Conservation (phyloP, 352 stramenopile species). For the Phytophthora kernoviae region DNA sequence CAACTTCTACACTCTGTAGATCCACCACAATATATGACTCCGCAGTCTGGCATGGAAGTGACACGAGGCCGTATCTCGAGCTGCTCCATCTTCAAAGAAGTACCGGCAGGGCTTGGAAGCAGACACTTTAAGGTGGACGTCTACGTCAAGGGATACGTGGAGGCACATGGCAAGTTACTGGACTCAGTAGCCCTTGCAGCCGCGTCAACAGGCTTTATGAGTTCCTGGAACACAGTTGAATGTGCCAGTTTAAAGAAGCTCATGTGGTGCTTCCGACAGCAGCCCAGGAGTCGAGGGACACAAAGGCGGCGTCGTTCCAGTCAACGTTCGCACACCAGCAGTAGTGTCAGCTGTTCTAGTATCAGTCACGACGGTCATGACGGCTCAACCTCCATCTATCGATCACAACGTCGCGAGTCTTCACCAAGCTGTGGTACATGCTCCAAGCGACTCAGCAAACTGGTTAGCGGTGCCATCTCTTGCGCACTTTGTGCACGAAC, state of each 20-base stretch:
- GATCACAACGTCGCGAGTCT: slow-evolving; percentile 1
- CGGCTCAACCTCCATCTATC: background rate
- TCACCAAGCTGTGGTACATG: slow-evolving; percentile 27
- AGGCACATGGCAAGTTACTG: slow-evolving; percentile 44
- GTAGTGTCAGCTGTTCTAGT: slow-evolving; percentile 22
- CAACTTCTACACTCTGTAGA: slow-evolving; percentile 42
- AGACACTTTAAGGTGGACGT: slow-evolving; percentile 37
- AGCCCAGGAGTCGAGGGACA: slow-evolving; percentile 5
- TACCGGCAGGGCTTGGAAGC: slow-evolving; percentile 18
- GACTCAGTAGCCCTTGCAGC: slow-evolving; percentile 45
- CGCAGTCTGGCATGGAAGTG: slow-evolving; percentile 24
- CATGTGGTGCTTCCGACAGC: slow-evolving; percentile 40
- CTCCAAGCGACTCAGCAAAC: slow-evolving; percentile 22
- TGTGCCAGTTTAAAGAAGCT: slow-evolving; percentile 52
- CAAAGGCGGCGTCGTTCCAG: slow-evolving; percentile 10
- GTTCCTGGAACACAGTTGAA: slow-evolving; percentile 53
- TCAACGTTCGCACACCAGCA: slow-evolving; percentile 21
- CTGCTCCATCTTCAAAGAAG: slow-evolving; percentile 39
- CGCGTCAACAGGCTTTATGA: slow-evolving; percentile 46
- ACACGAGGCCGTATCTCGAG: slow-evolving; percentile 37
- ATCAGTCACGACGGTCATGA: slow-evolving; percentile 10
- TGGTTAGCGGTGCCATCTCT: slow-evolving; percentile 9
- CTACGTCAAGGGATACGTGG: slow-evolving; percentile 45
- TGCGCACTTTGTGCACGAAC: slow-evolving; percentile 25
- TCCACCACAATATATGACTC: slow-evolving; percentile 23